Conservation (phyloP, 805 yeast genomes). For the Saturnispora halmiae region DNA sequence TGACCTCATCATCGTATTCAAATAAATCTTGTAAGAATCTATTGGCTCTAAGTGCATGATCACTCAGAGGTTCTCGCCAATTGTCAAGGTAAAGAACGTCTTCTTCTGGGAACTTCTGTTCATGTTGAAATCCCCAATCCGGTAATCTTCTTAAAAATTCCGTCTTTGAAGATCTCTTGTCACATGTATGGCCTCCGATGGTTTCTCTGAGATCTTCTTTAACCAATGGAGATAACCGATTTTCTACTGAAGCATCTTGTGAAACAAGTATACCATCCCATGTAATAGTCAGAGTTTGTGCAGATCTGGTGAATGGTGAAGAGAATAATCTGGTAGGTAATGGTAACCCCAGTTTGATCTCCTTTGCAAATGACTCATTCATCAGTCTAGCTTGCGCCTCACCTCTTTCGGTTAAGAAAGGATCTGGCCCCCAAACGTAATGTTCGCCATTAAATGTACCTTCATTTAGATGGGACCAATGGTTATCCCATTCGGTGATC, state of each 20-base stretch:
- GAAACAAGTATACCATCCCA: constrained; percentile 35
- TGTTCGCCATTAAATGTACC: constrained; percentile 36
- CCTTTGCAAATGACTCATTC: constrained; percentile 34
- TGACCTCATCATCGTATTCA: constrained; percentile 24
- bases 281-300: constrained; percentile 46
- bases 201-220: constrained; percentile 52
- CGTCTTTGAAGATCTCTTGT: constrained; percentile 39
- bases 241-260: constrained; percentile 16
- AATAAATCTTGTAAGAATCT: constrained; percentile 36
- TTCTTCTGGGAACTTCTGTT: constrained; percentile 38
- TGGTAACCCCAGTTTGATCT: constrained; percentile 41
- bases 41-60: constrained; percentile 43
- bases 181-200: constrained; percentile 52
- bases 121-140: constrained; percentile 35
- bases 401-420: constrained; percentile 48
- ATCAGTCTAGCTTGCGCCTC: constrained; percentile 46
- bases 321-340: constrained; percentile 48
- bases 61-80: constrained; percentile 39
- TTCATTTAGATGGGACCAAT: constrained; percentile 44
- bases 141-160: constrained; percentile 33
- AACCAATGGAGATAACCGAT: constrained; percentile 23
- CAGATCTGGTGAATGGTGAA: constrained; percentile 58
- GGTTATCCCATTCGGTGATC: constrained; percentile 43
- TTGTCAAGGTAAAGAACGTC: constrained; percentile 39
- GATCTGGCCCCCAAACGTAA: constrained; percentile 50